Conservation (phyloP, 441 rosid species). For the Mallotus japonicus region DNA sequence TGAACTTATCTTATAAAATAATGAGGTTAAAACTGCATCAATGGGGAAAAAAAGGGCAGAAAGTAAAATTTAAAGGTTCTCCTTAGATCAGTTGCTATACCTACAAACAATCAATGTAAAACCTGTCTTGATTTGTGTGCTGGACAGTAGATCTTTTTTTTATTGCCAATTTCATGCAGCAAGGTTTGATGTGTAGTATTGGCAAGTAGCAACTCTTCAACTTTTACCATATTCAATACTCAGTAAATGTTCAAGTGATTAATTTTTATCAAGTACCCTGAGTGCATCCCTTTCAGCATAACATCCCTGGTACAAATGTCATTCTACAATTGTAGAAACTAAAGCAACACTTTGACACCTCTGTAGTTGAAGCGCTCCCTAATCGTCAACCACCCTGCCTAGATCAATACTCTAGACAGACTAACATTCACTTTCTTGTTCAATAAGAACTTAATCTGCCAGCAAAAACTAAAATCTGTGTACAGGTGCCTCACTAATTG, state of each 20-base stretch:
- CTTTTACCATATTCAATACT: background rate
- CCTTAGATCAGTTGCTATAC: constrained; percentile 4
- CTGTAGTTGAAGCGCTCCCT: background rate
- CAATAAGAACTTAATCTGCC: too few relatives aligned
- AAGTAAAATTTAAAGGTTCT: constrained; percentile 1
- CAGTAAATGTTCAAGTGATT: background rate
- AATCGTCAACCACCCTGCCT: background rate
- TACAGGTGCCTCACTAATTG: too few relatives aligned
- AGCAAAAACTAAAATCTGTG: too few relatives aligned
- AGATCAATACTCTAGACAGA: background rate
- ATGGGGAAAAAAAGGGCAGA: background rate
- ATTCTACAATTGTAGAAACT: background rate
- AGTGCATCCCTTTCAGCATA: background rate
- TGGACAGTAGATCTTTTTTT: background rate
- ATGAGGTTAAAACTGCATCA: constrained; percentile 19
- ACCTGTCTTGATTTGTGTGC: background rate
- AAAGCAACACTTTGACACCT: background rate
- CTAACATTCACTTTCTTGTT: too few relatives aligned
- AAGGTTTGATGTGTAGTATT: too few relatives aligned
- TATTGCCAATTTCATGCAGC: background rate
- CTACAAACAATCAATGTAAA: too few relatives aligned
- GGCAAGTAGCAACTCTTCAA: background rate
- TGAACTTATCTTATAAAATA: constrained; percentile 8
- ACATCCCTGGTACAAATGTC: background rate
- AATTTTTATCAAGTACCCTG: background rate